phyloP scores from a whole-genome alignment of 1,284 basidiomycete species.

The Stygiomarasmius scandens region DNA sequence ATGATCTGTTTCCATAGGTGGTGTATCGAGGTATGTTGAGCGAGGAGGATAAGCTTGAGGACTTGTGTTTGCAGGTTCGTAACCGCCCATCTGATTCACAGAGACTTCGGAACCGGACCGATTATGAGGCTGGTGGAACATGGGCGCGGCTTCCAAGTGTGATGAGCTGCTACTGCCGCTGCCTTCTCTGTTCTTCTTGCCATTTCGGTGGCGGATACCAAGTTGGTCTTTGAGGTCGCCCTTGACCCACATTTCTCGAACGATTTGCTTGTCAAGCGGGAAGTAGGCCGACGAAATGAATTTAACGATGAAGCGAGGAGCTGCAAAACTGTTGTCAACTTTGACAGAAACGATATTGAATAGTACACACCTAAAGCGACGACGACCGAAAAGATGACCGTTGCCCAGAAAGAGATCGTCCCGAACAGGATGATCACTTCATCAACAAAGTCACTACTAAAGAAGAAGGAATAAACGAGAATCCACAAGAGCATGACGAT shows the following conservation, averaged over 20 bases:
- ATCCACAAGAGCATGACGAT: constrained; percentile 85
- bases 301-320: constrained; percentile 74
- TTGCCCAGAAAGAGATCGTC: constrained; percentile 82
- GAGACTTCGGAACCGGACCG: constrained; percentile 66
- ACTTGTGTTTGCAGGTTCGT: constrained; percentile 47
- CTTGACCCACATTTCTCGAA: constrained; percentile 87
- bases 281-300: constrained; percentile 66
- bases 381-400: constrained; percentile 67
- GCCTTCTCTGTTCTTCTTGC: constrained; percentile 41
- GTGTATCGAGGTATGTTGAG: constrained; percentile 37
- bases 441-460: constrained; percentile 68
- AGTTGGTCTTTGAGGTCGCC: constrained; percentile 85
- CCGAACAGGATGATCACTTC: constrained; percentile 79
- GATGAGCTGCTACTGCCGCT: constrained; percentile 4
- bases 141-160: constrained; percentile 61
- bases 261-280: constrained; percentile 82
- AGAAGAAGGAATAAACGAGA: constrained; percentile 80
- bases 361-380: constrained; percentile 69
- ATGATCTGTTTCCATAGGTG: constrained; percentile 33
- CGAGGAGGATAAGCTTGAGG: constrained; percentile 29
- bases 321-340: constrained; percentile 38
- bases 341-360: neutral
- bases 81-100: constrained; percentile 33
- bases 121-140: constrained; percentile 65
- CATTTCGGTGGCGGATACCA: constrained; percentile 67